A percentile compares a stretch with the other conserved stretches of the same genome.
phyloP scores from a whole-genome alignment of 2,329 filamentous ascomycete species.

The Fusarium illudens region DNA sequence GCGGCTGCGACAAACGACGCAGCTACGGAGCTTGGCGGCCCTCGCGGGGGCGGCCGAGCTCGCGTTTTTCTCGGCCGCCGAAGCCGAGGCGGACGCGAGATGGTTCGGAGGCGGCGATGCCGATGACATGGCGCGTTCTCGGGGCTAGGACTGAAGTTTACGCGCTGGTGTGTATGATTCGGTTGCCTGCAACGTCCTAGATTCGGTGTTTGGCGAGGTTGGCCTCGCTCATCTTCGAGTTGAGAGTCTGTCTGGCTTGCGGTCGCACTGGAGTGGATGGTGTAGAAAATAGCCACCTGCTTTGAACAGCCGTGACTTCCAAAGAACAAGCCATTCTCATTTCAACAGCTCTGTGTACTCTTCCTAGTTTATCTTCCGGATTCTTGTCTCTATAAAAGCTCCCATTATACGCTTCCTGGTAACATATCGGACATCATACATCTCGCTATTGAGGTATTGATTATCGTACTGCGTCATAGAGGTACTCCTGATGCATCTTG shows the following conservation, averaged over 20 bases:
- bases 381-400: too few relatives aligned
- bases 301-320: neutral
- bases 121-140: neutral
- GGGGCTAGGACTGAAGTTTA: neutral
- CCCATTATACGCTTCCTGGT: too few relatives aligned
- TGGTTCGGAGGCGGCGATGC: neutral
- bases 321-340: neutral
- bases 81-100: conserved; percentile 30
- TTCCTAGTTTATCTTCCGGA: too few relatives aligned
- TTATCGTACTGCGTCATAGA: fast-evolving
- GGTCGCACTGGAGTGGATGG: neutral
- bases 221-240: neutral
- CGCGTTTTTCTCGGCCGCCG: conserved; percentile 38
- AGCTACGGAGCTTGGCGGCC: conserved; percentile 55
- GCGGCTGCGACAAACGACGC: conserved; percentile 60
- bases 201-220: neutral
- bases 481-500: neutral
- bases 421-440: fast-evolving
- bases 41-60: conserved; percentile 12
- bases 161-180: neutral
- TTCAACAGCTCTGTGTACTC: too few relatives aligned
- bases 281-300: neutral
- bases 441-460: fast-evolving
- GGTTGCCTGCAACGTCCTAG: too few relatives aligned
- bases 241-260: neutral